These are phyloP conservation scores for Botrytis fabae DNA, from an alignment of 2,329 filamentous ascomycete species.

Conservation along the genomic window DNA sequence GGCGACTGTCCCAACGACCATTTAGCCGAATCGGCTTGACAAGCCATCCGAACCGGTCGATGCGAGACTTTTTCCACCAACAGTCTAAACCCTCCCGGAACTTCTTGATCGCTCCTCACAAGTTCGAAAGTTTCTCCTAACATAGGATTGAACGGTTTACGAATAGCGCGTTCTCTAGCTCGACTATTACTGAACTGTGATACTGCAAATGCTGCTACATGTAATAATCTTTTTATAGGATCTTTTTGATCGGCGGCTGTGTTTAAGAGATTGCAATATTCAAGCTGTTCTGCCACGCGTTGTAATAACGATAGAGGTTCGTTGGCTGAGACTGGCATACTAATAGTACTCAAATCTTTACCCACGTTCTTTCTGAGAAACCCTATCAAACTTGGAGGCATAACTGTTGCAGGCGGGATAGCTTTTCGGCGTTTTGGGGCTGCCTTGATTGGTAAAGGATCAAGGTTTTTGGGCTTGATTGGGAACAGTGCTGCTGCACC, in stretches of 20 bases:
- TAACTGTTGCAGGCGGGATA: constrained; percentile 71
- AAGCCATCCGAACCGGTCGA: constrained; percentile 86
- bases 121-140: constrained; percentile 95
- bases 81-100: constrained; percentile 75
- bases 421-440: constrained; percentile 65
- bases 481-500: constrained; percentile 75
- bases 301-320: constrained; percentile 89
- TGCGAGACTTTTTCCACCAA: constrained; percentile 96
- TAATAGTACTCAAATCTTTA: constrained; percentile 94
- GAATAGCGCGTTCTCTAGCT: constrained; percentile 85
- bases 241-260: constrained; percentile 64
- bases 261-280: constrained; percentile 85
- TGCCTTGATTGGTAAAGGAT: constrained; percentile 72
- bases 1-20: constrained; percentile 91
- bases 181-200: constrained; percentile 80
- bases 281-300: constrained; percentile 83
- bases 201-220: constrained; percentile 87
- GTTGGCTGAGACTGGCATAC: constrained; percentile 96
- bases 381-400: constrained; percentile 87
- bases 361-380: constrained; percentile 97
- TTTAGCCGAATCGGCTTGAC: constrained; percentile 80
- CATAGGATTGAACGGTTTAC: constrained; percentile 97
- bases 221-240: constrained; percentile 70
- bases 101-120: constrained; percentile 75
- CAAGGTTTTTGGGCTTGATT: constrained; percentile 69